These are phyloP conservation scores for Neonectria hederae DNA, from an alignment of 2,329 filamentous ascomycete species.

Conservation along the genomic window DNA sequence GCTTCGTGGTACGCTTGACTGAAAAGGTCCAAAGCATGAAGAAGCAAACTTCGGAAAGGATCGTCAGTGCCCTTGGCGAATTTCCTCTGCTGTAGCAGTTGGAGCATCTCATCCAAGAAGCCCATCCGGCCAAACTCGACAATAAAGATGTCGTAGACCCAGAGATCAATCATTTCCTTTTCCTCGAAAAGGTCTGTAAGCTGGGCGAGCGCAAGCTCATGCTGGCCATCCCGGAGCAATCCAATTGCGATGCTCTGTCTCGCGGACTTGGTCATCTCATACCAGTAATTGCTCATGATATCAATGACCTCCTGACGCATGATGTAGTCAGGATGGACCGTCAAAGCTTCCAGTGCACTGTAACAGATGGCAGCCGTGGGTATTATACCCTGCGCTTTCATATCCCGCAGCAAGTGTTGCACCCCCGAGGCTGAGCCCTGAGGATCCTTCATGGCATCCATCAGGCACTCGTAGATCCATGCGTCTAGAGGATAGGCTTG, in stretches of 20 bases:
- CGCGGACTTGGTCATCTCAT: slow-evolving; percentile 60
- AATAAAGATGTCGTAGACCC: slow-evolving; percentile 83
- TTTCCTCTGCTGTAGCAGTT: slow-evolving; percentile 69
- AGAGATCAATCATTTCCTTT: slow-evolving; percentile 66
- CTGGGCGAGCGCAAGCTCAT: slow-evolving; percentile 80
- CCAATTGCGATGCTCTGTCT: slow-evolving; percentile 76
- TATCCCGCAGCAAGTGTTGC: slow-evolving; percentile 73
- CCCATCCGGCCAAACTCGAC: slow-evolving; percentile 76
- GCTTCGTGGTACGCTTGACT: slow-evolving; percentile 70
- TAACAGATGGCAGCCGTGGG: slow-evolving; percentile 76
- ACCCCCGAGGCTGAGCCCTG: slow-evolving; percentile 75
- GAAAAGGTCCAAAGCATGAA: slow-evolving; percentile 79
- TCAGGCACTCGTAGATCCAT: slow-evolving; percentile 77
- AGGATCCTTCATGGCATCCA: slow-evolving; percentile 74
- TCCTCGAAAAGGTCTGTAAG: slow-evolving; percentile 73
- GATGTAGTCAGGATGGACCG: slow-evolving; percentile 86
- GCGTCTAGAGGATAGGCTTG: slow-evolving; percentile 64
- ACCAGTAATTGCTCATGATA: slow-evolving; percentile 79
- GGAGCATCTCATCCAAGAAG: slow-evolving; percentile 81
- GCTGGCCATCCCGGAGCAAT: slow-evolving; percentile 81
- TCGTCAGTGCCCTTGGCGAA: slow-evolving; percentile 47
- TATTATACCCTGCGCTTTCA: slow-evolving; percentile 69
- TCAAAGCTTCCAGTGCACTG: slow-evolving; percentile 74
- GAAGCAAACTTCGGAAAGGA: slow-evolving; percentile 67
- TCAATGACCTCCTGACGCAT: slow-evolving; percentile 76